These are phyloP conservation scores for Plectosphaerella sp. DNA, from an alignment of 2,329 filamentous ascomycete species.

Conservation along the genomic window DNA sequence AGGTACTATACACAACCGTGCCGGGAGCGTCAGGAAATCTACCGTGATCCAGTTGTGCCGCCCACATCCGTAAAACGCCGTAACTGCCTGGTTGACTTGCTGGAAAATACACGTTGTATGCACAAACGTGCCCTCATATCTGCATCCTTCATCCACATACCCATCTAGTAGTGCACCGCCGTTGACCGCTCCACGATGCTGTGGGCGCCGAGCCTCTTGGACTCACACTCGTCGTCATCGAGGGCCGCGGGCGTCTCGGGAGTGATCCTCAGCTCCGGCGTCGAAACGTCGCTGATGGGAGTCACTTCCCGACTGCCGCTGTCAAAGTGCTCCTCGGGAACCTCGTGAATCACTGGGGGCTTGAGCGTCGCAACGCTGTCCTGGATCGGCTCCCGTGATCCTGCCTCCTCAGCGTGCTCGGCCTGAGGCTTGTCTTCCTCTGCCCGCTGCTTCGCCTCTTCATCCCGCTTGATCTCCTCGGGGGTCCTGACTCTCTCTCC, in stretches of 20 bases:
- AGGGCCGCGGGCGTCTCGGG: conserved; percentile 40
- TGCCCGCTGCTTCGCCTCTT: conserved; percentile 23
- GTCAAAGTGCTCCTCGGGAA: conserved; percentile 25
- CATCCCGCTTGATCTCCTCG: conserved; percentile 24
- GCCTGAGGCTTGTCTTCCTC: conserved; percentile 14
- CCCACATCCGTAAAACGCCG: not conserved
- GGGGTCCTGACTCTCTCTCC: conserved; percentile 27
- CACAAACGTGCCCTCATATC: conserved; percentile 6
- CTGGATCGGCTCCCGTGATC: conserved; percentile 10
- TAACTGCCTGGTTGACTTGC: not conserved
- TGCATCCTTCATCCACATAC: not conserved
- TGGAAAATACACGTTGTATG: conserved; percentile 7
- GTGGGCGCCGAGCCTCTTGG: conserved; percentile 39
- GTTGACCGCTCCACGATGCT: conserved; percentile 27
- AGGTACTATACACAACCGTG: not conserved
- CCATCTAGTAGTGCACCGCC: conserved; percentile 26
- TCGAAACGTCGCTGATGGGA: conserved; percentile 14
- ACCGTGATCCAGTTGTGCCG: not conserved
- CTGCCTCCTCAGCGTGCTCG: conserved; percentile 28
- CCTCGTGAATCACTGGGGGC: conserved; percentile 14
- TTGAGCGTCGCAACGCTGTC: conserved; percentile 11
- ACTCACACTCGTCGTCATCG: conserved; percentile 27
- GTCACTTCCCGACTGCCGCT: conserved; percentile 4
- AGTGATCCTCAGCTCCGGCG: conserved; percentile 43
- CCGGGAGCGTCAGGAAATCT: not conserved